Conservation (phyloP, 768 basidiomycete species). For the button mushroom (Agaricus bisporus) region DNA sequence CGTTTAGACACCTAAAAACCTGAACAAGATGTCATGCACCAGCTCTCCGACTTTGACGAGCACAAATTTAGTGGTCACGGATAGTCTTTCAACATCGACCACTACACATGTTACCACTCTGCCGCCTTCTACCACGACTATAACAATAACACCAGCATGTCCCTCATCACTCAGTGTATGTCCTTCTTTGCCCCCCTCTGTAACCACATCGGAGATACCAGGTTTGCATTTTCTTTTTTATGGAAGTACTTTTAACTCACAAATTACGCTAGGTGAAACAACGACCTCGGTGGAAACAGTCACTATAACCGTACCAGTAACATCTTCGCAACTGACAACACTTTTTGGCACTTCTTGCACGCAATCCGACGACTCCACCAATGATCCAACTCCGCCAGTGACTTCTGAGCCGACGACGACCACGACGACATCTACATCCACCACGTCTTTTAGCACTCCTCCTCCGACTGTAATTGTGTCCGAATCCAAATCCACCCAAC, state of each 20-base stretch:
- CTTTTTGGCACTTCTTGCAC: conserved; percentile 7
- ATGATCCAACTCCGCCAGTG: not conserved
- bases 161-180: not conserved
- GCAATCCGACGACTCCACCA: not conserved
- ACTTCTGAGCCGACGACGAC: not conserved
- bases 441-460: conserved; percentile 6
- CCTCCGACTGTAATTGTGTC: conserved; percentile 14
- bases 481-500: conserved; percentile 9
- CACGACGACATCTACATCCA: not conserved
- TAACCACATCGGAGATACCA: conserved; percentile 5
- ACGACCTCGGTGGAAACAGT: conserved; percentile 1
- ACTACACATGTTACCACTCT: conserved; percentile 9
- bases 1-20: not conserved
- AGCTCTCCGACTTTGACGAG: conserved; percentile 7
- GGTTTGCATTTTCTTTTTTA: not conserved
- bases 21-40: conserved; percentile 6
- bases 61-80: conserved; percentile 7
- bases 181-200: not conserved
- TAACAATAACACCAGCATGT: conserved; percentile 4
- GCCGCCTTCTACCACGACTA: conserved; percentile 5
- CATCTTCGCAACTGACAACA: conserved; percentile 4
- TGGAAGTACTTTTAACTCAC: not conserved
- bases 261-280: not conserved
- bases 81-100: conserved; percentile 4
- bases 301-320: conserved; percentile 6